A percentile compares a stretch with the other conserved stretches of the same genome.
These are phyloP conservation scores for Amoebophrya sp. DNA, from an alignment of 169 alveolate species.

Conservation along the genomic window DNA sequence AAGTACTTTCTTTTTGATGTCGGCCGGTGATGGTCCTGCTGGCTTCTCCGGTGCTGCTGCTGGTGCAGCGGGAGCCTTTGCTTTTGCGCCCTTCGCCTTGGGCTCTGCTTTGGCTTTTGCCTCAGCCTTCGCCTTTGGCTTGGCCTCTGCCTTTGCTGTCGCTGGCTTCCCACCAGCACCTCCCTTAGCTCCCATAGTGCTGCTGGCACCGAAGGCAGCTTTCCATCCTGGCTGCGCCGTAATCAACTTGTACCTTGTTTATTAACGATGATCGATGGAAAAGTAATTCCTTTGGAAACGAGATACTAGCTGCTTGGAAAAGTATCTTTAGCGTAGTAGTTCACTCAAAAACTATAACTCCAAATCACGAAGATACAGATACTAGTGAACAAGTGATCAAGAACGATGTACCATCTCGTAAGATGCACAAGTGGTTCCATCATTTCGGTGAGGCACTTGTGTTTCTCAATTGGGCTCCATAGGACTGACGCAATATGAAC, in stretches of 20 bases:
- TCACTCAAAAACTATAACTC: not conserved
- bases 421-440: not conserved
- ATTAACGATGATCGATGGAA: not conserved
- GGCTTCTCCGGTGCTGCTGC: not conserved
- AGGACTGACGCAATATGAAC: conserved; percentile 16
- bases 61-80: not conserved
- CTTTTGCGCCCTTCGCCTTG: not conserved
- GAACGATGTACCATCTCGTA: not conserved
- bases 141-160: not conserved
- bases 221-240: not conserved
- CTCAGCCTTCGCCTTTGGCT: not conserved
- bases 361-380: not conserved
- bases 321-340: not conserved
- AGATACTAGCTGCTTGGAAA: not conserved
- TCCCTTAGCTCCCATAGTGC: not conserved
- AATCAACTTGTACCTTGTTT: not conserved
- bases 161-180: not conserved
- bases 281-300: not conserved
- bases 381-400: no score
- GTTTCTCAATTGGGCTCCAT: not conserved
- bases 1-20: not conserved
- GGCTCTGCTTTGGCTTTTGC: not conserved
- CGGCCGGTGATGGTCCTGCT: not conserved
- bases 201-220: not conserved
- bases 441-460: not conserved